phyloP scores from a whole-genome alignment of 352 stramenopile species.

The Globisporangium camurandrum region DNA sequence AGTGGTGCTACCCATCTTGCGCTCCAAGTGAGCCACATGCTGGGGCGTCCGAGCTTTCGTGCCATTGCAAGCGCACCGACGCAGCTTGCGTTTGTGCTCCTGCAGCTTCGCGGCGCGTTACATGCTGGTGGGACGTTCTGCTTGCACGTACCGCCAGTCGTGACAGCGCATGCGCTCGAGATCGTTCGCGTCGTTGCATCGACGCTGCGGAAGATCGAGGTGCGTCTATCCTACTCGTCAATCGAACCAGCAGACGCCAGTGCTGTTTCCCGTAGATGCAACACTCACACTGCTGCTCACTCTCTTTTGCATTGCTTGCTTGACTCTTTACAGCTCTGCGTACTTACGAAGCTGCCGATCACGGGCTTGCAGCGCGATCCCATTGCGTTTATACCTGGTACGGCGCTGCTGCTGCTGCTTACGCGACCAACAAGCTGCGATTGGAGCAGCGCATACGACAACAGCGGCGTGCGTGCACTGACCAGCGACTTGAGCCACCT shows the following conservation, averaged over 20 bases:
- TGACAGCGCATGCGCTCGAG: background rate
- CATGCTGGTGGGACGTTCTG: conserved; percentile 33
- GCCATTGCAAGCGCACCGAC: conserved; percentile 3
- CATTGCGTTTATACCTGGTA: conserved; percentile 27
- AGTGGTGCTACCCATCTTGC: too few relatives aligned
- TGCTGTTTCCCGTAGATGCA: too few relatives aligned
- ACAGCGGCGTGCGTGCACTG: conserved; percentile 3
- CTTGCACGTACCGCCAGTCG: conserved; percentile 9
- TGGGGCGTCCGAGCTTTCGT: conserved; percentile 38
- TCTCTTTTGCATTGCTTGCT: too few relatives aligned
- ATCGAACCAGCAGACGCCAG: too few relatives aligned
- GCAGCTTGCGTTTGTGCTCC: conserved; percentile 21
- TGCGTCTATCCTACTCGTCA: too few relatives aligned
- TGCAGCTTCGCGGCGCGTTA: conserved; percentile 34
- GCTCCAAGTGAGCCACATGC: conserved; percentile 30
- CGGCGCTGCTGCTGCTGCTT: conserved; percentile 24
- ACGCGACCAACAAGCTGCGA: background rate
- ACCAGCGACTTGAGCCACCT: conserved; percentile 24
- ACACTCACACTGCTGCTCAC: too few relatives aligned
- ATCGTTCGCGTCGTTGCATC: conserved; percentile 23
- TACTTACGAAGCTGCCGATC: conserved; percentile 25
- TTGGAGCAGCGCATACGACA: background rate
- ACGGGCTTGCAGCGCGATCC: conserved; percentile 19
- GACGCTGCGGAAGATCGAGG: conserved; percentile 21
- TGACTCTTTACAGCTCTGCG: conserved; percentile 13